Percentiles rank a stretch among this genome's conserved stretches.
phyloP scores from a whole-genome alignment of 805 yeast genomes.

The Naumovozyma dairenensis region DNA sequence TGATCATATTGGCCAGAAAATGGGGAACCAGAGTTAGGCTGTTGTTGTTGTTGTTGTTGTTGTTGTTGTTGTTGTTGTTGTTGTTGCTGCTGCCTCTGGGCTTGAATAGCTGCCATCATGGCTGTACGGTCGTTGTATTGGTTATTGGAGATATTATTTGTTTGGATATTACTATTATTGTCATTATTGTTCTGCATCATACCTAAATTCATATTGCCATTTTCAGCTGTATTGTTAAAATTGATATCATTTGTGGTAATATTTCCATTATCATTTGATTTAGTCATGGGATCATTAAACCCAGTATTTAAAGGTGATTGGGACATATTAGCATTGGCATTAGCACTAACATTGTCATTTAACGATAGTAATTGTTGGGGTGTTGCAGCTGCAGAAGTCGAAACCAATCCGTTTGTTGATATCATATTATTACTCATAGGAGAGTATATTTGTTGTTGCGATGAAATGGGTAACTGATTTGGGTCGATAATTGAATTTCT shows the following conservation, averaged over 20 bases:
- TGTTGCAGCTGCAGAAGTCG: too few relatives aligned
- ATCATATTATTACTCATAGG: slow-evolving; percentile 1
- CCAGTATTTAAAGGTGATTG: neutral
- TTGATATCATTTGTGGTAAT: neutral
- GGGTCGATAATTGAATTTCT: slow-evolving; percentile 17
- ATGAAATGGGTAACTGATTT: slow-evolving; percentile 18
- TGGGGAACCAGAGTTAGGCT: too few relatives aligned
- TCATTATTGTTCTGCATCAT: slow-evolving; percentile 1
- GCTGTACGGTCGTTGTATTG: slow-evolving; percentile 35
- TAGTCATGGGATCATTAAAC: too few relatives aligned
- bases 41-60: slow-evolving; percentile 32
- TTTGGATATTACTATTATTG: neutral
- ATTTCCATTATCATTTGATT: too few relatives aligned
- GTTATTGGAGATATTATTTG: slow-evolving; percentile 3
- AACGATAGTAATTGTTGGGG: slow-evolving; percentile 21
- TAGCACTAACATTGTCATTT: slow-evolving; percentile 4
- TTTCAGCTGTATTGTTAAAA: slow-evolving; percentile 2
- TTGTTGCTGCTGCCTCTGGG: slow-evolving; percentile 16
- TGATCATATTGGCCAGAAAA: too few relatives aligned
- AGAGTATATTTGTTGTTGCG: slow-evolving; percentile 15
- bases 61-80: slow-evolving; percentile 32
- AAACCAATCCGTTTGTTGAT: slow-evolving; percentile 2
- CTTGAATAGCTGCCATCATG: slow-evolving; percentile 30
- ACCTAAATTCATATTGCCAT: too few relatives aligned
- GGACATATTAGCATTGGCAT: slow-evolving; percentile 1